Base-by-base conservation (phyloP, 1,284 basidiomycete genomes). In the Pascua guehoae region DNA sequence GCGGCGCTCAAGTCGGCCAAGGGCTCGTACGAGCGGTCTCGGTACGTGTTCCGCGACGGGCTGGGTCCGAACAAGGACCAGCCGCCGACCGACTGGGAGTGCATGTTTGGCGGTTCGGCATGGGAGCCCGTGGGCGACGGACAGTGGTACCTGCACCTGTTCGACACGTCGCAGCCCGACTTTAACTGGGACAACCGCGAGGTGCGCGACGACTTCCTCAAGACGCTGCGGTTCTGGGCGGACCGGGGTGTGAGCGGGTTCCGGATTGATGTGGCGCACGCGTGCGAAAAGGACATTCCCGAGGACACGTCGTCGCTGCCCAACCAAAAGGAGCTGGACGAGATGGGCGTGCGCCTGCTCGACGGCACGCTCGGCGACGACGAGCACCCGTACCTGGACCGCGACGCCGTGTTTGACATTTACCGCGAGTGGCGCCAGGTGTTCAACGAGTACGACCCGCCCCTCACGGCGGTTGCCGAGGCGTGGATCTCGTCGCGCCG, bases 191-290 rank as follows among this genome's bases (percentile, higher is more conserved):
- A 86, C 45, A 85, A 87, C 68, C 80, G 81, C 0, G 81, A 81
- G 41, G 83, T 87, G 12, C 77, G 85, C 32, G 78, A 82, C 42
- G 86, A 85, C 4, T 82, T 89, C 24, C 83, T 81, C 76, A 82
- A 85, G 44, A 75, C 85, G 41, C 86, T 90, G 81, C 73, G 77
- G 39, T 90, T 88, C 74, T 91, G 88, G 88, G 80, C 86, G 24
- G 81, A 86, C 56, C 79, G 84, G 58, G 87, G 88, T 5, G 85
- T 86, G 58, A 84, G 88, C 59, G 89, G 88, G 2, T 91, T 89
- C 74, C 79, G 86, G 14, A 63, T 74, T 38, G 72, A 74, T 43
- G 72, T 74, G 44, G 72, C 72, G 8, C 66, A 70, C 50, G 68
- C 53, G 12, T 54, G 67, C 43, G 52, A 56, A 42, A 74, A 74